phyloP scores from a whole-genome alignment of 1,284 basidiomycete species.

The Clitocybe nebularis region DNA sequence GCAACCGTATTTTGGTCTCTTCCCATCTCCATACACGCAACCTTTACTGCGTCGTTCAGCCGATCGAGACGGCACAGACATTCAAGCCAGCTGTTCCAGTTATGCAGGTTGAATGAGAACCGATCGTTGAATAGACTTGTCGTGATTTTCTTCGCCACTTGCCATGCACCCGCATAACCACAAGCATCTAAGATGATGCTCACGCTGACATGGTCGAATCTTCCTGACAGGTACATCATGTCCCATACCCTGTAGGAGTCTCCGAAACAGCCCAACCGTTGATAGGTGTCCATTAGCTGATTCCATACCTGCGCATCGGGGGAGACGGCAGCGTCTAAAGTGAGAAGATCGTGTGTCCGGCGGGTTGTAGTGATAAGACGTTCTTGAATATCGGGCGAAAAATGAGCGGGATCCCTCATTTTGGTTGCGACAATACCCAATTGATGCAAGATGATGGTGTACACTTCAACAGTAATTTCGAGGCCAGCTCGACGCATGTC shows the following conservation, averaged over 20 bases:
- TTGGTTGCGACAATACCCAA: conserved; percentile 43
- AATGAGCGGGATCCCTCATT: conserved; percentile 17
- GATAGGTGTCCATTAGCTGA: conserved; percentile 88
- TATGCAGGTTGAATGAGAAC: conserved; percentile 54
- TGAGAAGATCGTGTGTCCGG: conserved; percentile 76
- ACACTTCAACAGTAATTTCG: conserved; percentile 56
- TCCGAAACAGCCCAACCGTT: conserved; percentile 64
- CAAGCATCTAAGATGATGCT: conserved; percentile 86
- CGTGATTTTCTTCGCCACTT: conserved; percentile 51
- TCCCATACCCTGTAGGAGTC: conserved; percentile 84
- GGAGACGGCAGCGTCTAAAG: conserved; percentile 70
- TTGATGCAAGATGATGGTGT: conserved; percentile 68
- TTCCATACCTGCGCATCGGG: conserved; percentile 82
- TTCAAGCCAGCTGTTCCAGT: conserved; percentile 85
- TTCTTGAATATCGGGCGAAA: conserved; percentile 22
- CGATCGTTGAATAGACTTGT: conserved; percentile 45
- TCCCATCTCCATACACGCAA: conserved; percentile 66
- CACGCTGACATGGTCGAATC: conserved; percentile 63
- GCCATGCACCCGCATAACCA: conserved; percentile 53
- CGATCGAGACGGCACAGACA: conserved; percentile 74
- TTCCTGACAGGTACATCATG: conserved; percentile 56
- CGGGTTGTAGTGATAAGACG: conserved; percentile 48
- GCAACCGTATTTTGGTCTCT: conserved; percentile 35
- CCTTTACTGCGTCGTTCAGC: conserved; percentile 65
- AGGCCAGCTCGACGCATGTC: conserved; percentile 78